A percentile compares a stretch with the other conserved stretches of the same genome.
phyloP scores from a whole-genome alignment of 345 rosid genomes.

The Eucalyptus tenuipes region DNA sequence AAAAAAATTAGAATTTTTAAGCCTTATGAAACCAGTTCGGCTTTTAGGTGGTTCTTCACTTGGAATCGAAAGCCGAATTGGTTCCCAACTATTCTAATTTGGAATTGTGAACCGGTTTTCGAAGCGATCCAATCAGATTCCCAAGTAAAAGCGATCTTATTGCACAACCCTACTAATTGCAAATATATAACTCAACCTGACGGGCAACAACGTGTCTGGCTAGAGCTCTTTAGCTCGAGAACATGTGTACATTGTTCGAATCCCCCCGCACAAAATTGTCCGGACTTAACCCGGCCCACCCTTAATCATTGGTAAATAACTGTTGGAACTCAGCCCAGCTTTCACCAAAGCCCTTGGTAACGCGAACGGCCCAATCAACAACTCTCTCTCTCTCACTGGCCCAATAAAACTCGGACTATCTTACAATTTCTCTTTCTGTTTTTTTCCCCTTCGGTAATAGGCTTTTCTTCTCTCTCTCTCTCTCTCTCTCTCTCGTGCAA shows the following conservation, averaged over 20 bases:
- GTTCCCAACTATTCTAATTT: too few species aligned
- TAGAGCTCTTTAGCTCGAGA: background rate
- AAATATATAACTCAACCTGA: background rate
- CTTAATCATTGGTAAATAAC: background rate
- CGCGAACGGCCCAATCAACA: background rate
- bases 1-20: too few species aligned
- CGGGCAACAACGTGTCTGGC: background rate
- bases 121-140: background rate
- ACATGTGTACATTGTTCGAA: background rate
- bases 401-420: background rate
- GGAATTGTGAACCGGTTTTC: background rate
- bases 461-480: too few species aligned
- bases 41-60: background rate
- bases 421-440: background rate
- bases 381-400: background rate
- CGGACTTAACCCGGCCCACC: background rate
- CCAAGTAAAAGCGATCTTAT: background rate
- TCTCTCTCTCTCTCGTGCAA: too few species aligned
- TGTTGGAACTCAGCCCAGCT: background rate
- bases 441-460: background rate
- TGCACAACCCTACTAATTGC: background rate
- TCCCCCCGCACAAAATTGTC: background rate
- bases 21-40: accelerated
- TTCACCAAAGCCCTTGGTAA: background rate
- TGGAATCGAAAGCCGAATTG: accelerated